Conservation (phyloP, 2,329 filamentous ascomycete species). For the Zasmidium angulare region DNA sequence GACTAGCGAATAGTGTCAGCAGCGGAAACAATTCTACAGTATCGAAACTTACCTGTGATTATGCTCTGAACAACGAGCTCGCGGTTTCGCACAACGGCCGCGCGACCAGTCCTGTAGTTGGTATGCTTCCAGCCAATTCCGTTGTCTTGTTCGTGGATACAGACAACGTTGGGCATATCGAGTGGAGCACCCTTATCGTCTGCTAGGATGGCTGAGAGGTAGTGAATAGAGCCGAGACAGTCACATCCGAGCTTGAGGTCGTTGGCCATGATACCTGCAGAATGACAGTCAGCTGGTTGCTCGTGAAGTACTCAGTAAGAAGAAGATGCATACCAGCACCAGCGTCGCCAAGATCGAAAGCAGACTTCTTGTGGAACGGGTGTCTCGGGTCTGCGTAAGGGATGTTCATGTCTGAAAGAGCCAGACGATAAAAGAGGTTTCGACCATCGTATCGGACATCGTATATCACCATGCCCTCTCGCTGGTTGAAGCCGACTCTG, state of each 20-base stretch:
- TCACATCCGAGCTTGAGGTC: constrained; percentile 69
- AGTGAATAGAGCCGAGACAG: constrained; percentile 69
- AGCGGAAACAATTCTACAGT: neutral
- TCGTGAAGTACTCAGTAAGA: too few relatives aligned
- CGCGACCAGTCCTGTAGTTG: constrained; percentile 66
- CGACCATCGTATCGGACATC: constrained; percentile 56
- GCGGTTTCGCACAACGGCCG: constrained; percentile 62
- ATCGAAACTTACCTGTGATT: constrained; percentile 47
- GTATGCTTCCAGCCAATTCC: constrained; percentile 72
- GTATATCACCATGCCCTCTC: constrained; percentile 67
- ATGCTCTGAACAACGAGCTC: constrained; percentile 69
- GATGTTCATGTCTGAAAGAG: constrained; percentile 67
- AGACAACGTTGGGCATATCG: constrained; percentile 65
- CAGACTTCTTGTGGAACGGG: constrained; percentile 68
- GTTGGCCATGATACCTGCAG: constrained; percentile 62
- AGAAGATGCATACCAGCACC: constrained; percentile 42
- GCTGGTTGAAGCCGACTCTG: constrained; percentile 61
- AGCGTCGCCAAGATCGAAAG: constrained; percentile 69
- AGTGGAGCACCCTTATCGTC: constrained; percentile 56
- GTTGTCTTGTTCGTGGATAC: constrained; percentile 69
- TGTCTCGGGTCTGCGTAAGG: constrained; percentile 64
- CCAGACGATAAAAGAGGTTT: constrained; percentile 66
- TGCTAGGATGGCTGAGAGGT: constrained; percentile 59
- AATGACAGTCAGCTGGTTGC: neutral
- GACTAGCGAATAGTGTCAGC: constrained; percentile 38